Evolutionary conservation across 768 basidiomycete genomes (phyloP).

Genomic region (Mycena rebaudengoi): DNA sequence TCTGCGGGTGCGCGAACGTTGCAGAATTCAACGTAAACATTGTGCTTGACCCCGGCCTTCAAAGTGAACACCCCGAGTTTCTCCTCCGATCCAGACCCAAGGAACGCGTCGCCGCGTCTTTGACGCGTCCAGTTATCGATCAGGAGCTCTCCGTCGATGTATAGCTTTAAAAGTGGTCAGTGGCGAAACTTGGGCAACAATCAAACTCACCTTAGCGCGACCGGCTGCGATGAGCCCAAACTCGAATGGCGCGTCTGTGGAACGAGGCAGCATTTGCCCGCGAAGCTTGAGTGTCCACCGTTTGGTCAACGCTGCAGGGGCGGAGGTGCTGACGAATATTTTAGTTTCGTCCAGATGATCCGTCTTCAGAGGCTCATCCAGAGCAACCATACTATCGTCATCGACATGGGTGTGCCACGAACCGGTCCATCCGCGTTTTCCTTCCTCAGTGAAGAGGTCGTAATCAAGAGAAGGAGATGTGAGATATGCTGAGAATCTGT

Average conservation of each 20-base stretch:
- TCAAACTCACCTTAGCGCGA: constrained; percentile 63
- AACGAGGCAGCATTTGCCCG: constrained; percentile 66
- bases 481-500: constrained; percentile 58
- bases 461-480: constrained; percentile 74
- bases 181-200: neutral
- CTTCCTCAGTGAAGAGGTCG: constrained; percentile 65
- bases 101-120: constrained; percentile 73
- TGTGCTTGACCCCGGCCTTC: constrained; percentile 62
- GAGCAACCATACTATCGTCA: constrained; percentile 62
- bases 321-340: constrained; percentile 67
- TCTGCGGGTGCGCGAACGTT: constrained; percentile 81
- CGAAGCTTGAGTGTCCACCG: constrained; percentile 69
- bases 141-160: constrained; percentile 72
- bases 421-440: constrained; percentile 73
- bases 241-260: constrained; percentile 67
- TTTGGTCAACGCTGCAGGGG: constrained; percentile 65
- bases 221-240: constrained; percentile 76
- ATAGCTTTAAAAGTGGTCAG: constrained; percentile 62
- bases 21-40: constrained; percentile 73
- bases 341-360: constrained; percentile 67
- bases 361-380: constrained; percentile 52
- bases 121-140: constrained; percentile 89
- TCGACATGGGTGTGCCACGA: constrained; percentile 66
- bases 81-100: constrained; percentile 68
- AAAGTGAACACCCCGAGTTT: constrained; percentile 65